phyloP scores from a whole-genome alignment of 345 rosid genomes.

The Brassica nigra region DNA sequence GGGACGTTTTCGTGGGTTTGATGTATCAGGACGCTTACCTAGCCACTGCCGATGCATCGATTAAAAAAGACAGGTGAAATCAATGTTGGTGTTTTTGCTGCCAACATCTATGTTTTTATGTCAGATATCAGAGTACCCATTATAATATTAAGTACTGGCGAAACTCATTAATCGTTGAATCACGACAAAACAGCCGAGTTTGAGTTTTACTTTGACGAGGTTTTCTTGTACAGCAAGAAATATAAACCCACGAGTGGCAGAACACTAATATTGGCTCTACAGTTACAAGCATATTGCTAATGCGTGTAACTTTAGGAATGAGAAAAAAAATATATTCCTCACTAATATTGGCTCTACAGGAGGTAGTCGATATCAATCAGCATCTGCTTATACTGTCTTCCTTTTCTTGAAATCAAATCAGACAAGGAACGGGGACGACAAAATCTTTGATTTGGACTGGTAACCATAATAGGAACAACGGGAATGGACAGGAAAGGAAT shows the following conservation, averaged over 20 bases:
- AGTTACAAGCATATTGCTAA: no score
- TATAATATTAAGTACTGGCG: slow-evolving; percentile 22
- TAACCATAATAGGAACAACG: no score
- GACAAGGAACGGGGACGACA: neutral
- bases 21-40: no score
- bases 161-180: neutral
- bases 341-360: slow-evolving; percentile 39
- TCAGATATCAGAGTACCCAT: neutral
- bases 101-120: neutral
- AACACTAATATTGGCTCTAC: no score
- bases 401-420: neutral
- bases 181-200: neutral
- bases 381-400: slow-evolving; percentile 10
- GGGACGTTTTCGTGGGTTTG: no score
- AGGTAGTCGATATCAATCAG: slow-evolving; percentile 27
- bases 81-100: neutral
- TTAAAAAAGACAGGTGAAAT: neutral
- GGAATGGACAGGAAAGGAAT: no score
- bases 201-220: neutral
- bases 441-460: neutral
- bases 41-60: no score
- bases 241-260: slow-evolving; percentile 14
- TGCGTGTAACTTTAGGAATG: no score
- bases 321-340: no score
- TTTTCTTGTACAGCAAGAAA: slow-evolving; percentile 35